phyloP scores from a whole-genome alignment of 208 protist genomes.

The Leishmania turanica region DNA sequence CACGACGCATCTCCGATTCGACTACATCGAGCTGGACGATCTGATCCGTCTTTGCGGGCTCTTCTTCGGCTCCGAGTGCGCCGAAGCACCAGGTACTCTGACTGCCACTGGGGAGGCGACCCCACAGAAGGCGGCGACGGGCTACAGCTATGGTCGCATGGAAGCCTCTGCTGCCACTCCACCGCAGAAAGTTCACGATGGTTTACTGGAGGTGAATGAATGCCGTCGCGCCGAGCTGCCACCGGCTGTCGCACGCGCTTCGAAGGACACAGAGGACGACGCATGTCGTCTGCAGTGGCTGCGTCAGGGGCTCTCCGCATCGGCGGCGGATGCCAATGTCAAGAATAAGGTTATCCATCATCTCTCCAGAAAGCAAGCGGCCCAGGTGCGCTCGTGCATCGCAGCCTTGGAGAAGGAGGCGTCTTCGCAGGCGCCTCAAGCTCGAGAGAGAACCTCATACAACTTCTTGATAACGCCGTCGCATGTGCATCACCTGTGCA shows the following conservation, averaged over 20 bases:
- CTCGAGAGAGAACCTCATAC: not conserved
- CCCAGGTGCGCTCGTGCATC: slow-evolving; percentile 19
- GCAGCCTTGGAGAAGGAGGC: slow-evolving; percentile 15
- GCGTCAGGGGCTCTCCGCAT: not conserved
- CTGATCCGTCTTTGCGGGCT: slow-evolving; percentile 20
- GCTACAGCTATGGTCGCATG: not conserved
- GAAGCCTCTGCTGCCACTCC: not conserved
- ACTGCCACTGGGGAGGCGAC: not conserved
- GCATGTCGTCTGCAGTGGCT: not conserved
- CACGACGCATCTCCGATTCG: slow-evolving; percentile 27
- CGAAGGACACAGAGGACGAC: not conserved
- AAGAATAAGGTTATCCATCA: slow-evolving; percentile 12
- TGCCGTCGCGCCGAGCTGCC: not conserved
- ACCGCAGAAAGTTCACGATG: not conserved
- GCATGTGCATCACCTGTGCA: slow-evolving; percentile 29
- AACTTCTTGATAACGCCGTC: slow-evolving; percentile 25
- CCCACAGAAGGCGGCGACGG: not conserved
- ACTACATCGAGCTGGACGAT: slow-evolving; percentile 28
- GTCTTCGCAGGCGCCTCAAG: too few relatives aligned
- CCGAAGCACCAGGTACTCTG: not conserved
- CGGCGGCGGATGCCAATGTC: not conserved
- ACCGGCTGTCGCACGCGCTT: not conserved
- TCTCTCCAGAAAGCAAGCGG: slow-evolving; percentile 15
- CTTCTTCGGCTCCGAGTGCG: slow-evolving; percentile 16
- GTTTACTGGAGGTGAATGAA: too few relatives aligned